phyloP scores from a whole-genome alignment of 106 monocot species.

The Posidonia australis region DNA sequence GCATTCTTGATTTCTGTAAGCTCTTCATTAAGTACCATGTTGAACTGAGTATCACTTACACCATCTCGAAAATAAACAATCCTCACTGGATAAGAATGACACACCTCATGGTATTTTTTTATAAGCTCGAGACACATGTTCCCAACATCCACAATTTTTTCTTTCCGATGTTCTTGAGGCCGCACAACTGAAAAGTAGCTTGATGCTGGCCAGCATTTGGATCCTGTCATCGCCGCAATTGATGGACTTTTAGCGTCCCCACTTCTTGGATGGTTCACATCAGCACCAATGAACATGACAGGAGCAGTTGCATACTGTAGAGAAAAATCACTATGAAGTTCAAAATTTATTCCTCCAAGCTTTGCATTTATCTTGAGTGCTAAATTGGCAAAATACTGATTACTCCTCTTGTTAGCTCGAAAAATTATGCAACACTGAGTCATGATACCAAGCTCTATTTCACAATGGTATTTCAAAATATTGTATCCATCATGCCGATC shows the following conservation, averaged over 20 bases:
- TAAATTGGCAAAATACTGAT: conserved; percentile 30
- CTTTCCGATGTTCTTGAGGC: conserved; percentile 21
- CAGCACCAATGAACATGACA: conserved; percentile 39
- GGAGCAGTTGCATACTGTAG: neutral
- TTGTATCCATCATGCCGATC: conserved; percentile 26
- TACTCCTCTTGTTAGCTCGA: conserved; percentile 16
- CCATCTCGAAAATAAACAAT: conserved; percentile 47
- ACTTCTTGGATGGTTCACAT: conserved; percentile 39
- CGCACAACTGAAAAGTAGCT: conserved; percentile 18
- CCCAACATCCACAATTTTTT: conserved; percentile 21
- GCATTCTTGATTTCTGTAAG: conserved; percentile 12
- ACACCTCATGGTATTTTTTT: conserved; percentile 3
- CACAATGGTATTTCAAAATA: conserved; percentile 35
- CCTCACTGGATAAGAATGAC: conserved; percentile 12
- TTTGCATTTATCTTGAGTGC: conserved; percentile 49
- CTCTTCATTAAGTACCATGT: conserved; percentile 47
- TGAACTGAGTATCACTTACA: conserved; percentile 42
- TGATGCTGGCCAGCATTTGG: conserved; percentile 13
- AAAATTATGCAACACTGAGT: conserved; percentile 33
- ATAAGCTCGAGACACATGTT: conserved; percentile 31
- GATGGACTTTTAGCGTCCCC: conserved; percentile 23
- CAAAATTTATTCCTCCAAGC: conserved; percentile 37
- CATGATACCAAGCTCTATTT: conserved; percentile 33
- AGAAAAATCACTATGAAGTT: conserved; percentile 21
- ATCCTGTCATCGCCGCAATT: conserved; percentile 30